Conservation (phyloP, 2,329 filamentous ascomycete genomes). For the Apiospora aurea region DNA sequence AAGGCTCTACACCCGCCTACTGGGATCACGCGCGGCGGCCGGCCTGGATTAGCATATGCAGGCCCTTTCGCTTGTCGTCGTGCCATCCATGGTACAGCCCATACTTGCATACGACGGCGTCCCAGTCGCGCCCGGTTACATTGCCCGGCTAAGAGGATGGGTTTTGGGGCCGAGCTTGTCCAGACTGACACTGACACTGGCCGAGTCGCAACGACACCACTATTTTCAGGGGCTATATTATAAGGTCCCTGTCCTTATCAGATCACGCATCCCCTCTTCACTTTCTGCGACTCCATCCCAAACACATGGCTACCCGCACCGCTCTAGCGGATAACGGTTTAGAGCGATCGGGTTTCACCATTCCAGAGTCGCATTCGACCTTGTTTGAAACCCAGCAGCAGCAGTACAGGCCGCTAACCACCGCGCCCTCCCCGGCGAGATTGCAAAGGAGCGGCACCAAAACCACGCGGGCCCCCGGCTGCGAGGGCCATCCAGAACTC, state of each 20-base stretch:
- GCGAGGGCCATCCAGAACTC: background rate
- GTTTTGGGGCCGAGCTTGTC: constrained; percentile 21
- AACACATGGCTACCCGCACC: constrained; percentile 40
- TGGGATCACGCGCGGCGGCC: constrained; percentile 1
- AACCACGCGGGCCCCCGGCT: constrained; percentile 37
- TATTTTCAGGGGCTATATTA: constrained; percentile 25
- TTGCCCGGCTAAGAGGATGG: constrained; percentile 20
- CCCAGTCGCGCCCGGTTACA: constrained; percentile 24
- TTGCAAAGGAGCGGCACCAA: constrained; percentile 39
- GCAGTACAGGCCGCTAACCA: constrained; percentile 2
- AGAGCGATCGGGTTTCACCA: constrained; percentile 39
- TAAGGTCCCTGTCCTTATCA: constrained; percentile 20
- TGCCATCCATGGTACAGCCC: constrained; percentile 1
- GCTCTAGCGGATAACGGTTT: constrained; percentile 40
- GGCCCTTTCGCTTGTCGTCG: background rate
- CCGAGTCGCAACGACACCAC: constrained; percentile 14
- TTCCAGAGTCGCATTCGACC: constrained; percentile 39
- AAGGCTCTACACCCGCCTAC: background rate
- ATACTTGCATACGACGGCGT: constrained; percentile 15
- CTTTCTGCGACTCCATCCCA: constrained; percentile 31
- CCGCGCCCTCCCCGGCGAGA: constrained; percentile 37
- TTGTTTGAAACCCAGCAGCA: constrained; percentile 36
- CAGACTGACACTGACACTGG: constrained; percentile 22
- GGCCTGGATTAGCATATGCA: constrained; percentile 15
- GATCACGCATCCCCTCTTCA: constrained; percentile 18